Percentiles rank a stretch among this genome's conserved stretches.
Conservation (phyloP, 192 early-diverging fungal species). For the Coemansia sp. region DNA sequence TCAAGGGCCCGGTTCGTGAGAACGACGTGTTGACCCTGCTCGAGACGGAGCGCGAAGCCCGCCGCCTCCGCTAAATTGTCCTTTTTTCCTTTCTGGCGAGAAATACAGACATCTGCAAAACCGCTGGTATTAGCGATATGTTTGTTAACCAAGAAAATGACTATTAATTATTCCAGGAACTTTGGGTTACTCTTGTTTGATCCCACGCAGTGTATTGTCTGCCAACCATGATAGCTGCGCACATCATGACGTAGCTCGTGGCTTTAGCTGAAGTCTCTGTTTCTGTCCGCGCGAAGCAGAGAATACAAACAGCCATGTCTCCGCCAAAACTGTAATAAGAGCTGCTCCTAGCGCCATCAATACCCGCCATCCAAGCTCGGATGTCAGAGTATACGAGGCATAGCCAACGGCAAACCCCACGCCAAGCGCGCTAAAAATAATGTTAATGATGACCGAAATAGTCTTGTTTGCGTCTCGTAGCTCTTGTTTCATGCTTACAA, state of each 20-base stretch:
- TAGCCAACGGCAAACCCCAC: constrained; percentile 52
- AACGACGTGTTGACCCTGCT: constrained; percentile 94
- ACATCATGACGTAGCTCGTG: too few relatives aligned
- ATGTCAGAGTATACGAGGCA: constrained; percentile 46
- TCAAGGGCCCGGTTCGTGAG: constrained; percentile 98
- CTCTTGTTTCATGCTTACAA: constrained; percentile 25
- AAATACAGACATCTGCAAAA: background rate
- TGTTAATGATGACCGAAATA: constrained; percentile 46
- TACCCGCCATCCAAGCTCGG: constrained; percentile 44
- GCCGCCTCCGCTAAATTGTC: constrained; percentile 87
- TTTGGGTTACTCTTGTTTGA: too few relatives aligned
- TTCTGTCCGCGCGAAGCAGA: constrained; percentile 42
- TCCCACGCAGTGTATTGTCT: too few relatives aligned
- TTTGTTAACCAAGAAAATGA: too few relatives aligned
- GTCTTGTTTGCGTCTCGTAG: constrained; percentile 31
- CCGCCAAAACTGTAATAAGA: constrained; percentile 24
- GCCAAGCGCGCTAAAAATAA: constrained; percentile 46
- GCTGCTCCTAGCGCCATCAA: constrained; percentile 39
- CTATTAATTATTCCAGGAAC: too few relatives aligned
- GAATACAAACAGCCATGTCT: constrained; percentile 45
- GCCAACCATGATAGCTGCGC: too few relatives aligned
- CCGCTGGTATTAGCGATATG: too few relatives aligned
- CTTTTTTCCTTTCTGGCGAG: constrained; percentile 10
- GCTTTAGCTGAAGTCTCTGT: constrained; percentile 14
- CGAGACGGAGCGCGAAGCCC: constrained; percentile 99